phyloP scores from a whole-genome alignment of 306 rosid species.

The Prunus salicina region DNA sequence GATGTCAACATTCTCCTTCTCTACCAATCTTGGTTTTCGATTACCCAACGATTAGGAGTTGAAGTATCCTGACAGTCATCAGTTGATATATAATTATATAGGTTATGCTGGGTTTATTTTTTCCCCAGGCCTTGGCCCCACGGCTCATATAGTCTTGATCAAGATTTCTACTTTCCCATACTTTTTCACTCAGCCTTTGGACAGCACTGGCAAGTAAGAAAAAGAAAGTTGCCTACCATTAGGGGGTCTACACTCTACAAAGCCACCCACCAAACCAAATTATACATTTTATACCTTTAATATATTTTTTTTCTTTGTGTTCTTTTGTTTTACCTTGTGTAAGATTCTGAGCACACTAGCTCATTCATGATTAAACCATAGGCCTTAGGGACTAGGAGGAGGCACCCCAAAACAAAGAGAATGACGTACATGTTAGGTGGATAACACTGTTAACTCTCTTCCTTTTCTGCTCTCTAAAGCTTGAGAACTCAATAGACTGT shows the following conservation, averaged over 20 bases:
- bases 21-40: too few relatives aligned
- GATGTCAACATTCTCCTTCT: too few relatives aligned
- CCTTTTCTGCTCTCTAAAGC: constrained; percentile 24
- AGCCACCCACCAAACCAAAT: constrained; percentile 33
- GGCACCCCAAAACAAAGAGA: constrained; percentile 26
- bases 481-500: background rate
- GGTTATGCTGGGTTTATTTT: too few relatives aligned
- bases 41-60: too few relatives aligned
- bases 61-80: too few relatives aligned
- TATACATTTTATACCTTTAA: constrained; percentile 26
- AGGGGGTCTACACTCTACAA: constrained; percentile 50
- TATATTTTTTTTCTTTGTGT: constrained; percentile 8
- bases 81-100: too few relatives aligned
- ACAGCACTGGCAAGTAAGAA: constrained; percentile 44
- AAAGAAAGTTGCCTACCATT: constrained; percentile 60
- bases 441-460: background rate
- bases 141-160: background rate
- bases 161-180: constrained; percentile 21
- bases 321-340: constrained; percentile 23
- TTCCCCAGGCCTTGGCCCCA: too few relatives aligned
- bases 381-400: constrained; percentile 17
- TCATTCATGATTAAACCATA: background rate
- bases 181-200: constrained; percentile 37
- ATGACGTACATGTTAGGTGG: too few relatives aligned
- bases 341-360: constrained; percentile 30